Evolutionary conservation across 2,329 filamentous ascomycete species (phyloP), one percentile per base, ranked within the genome.

Genomic region (Magnaporthiopsis poae): DNA sequence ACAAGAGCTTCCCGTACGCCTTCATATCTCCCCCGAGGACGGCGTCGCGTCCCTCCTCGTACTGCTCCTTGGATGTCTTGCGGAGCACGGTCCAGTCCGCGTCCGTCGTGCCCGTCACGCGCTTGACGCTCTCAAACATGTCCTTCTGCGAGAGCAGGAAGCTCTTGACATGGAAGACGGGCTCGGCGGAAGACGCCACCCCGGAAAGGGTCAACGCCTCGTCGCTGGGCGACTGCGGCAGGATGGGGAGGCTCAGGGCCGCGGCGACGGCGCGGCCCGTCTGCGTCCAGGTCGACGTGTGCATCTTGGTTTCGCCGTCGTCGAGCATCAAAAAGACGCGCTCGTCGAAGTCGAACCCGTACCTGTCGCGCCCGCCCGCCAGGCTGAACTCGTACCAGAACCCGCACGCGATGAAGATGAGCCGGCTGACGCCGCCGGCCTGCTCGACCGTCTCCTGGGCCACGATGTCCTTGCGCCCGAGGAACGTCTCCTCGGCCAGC

Each of bases 111-210:
- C 81, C 81, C 0, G 83, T 82, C 3, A 86, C 86, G 0, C 82
- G 80, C 71, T 86, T 80, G 9, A 87, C 75, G 27, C 81, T 82
- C 61, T 82, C 81, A 66, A 90, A 80, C 78, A 90, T 89, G 7
- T 90, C 87, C 27, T 80, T 79, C 73, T 90, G 88, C 67, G 75
- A 85, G 67, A 86, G 69, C 5, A 76, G 73, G 76, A 88, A 90
- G 68, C 82, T 86, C 11, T 78, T 80, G 13, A 87, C 69, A 69
- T 82, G 86, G 2, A 88, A 72, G 0, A 72, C 69, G 63, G 80
- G 78, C 29, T 18, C 84, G 2, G 76, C 74, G 70, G 78, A 86
- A 46, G 73, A 69, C 9, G 77, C 77, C 11, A 86, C 67, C 11
- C 78, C 77, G 2, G 73, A 71, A 9, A 75, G 73, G 8, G 69